A percentile compares a stretch with the other conserved stretches of the same genome.
Conservation (phyloP, 441 rosid genomes). For the Pelargonium fulgidum region DNA sequence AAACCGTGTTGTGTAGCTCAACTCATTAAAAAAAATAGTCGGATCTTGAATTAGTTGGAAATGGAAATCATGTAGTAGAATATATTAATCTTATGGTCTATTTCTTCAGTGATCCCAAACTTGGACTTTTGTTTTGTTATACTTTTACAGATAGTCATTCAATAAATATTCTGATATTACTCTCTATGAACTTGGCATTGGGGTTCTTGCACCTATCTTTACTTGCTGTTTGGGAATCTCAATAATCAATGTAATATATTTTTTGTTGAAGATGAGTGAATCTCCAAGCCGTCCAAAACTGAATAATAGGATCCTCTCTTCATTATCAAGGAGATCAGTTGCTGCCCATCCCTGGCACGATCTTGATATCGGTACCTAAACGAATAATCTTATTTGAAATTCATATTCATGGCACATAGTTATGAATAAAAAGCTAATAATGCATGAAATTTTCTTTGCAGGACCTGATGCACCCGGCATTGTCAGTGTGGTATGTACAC, state of each 20-base stretch:
- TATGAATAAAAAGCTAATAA: background rate
- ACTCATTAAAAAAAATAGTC: no score
- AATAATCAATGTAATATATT: background rate
- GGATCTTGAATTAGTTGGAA: no score
- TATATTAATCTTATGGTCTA: no score
- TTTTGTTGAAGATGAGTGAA: conserved; percentile 38
- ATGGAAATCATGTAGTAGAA: no score
- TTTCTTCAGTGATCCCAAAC: no score
- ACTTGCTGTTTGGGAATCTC: conserved; percentile 4
- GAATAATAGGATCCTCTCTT: conserved; percentile 73
- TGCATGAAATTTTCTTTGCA: conserved; percentile 25
- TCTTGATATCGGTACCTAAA: conserved; percentile 60
- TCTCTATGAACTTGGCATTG: background rate
- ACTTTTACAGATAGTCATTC: no score
- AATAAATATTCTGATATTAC: no score
- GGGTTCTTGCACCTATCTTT: background rate
- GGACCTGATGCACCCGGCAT: conserved; percentile 84
- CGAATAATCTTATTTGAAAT: background rate
- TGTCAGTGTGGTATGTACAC: conserved; percentile 60
- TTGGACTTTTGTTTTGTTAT: no score
- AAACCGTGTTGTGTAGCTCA: no score
- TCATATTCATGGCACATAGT: background rate
- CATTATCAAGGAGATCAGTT: conserved; percentile 61
- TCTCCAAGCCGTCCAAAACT: conserved; percentile 31
- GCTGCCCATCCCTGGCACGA: conserved; percentile 99